Evolutionary conservation across 2,329 filamentous ascomycete species (phyloP), one percentile per base, ranked within the genome.

Genomic region (Nakataea oryzae): DNA sequence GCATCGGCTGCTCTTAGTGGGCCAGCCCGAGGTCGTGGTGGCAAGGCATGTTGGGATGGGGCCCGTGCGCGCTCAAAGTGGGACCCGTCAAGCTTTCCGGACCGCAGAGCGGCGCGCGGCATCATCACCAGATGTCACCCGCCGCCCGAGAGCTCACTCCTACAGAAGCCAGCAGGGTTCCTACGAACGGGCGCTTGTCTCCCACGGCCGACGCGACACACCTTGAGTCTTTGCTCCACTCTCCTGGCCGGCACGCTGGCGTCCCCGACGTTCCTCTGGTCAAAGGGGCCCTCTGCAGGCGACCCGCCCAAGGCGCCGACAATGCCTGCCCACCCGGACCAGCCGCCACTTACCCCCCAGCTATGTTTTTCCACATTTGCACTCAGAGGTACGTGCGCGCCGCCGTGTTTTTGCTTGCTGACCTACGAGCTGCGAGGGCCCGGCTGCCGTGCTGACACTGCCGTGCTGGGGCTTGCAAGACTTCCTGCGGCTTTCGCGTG

Each of bases 401-500:
- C 32, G 34, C 41, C 41, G 6, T 62, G 27, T n/a, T n/a, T n/a
- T n/a, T n/a, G 14, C 60, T 17, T 58, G 26, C 32, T 64, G 47
- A 60, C 60, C 21, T 28, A 3, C 32, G 60, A 60, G 6, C 61
- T 63, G 30, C 61, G 24, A 2, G 26, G 9, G 17, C 24, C 32
- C 32, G 6, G 29, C 24, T 14, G 59, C 57, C 58, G 63, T 54
- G 28, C 62, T 68, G 60, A 65, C 63, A 5, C 14, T 30, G 32
- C 29, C 13, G 13, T 26, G 17, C 9, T n/a, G 24, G 29, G 29
- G 12, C 59, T 57, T 62, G 26, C 66, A 70, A 96, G 95, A 96
- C 73, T 99, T 99, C 73, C 83, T 99, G 27, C 89, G 92, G 54
- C 75, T 95, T 66, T 97, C 93, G 12, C 86, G 95, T 66, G 81